Evolutionary conservation across 768 basidiomycete species (phyloP).

Genomic region (Termitomyces heimii): DNA sequence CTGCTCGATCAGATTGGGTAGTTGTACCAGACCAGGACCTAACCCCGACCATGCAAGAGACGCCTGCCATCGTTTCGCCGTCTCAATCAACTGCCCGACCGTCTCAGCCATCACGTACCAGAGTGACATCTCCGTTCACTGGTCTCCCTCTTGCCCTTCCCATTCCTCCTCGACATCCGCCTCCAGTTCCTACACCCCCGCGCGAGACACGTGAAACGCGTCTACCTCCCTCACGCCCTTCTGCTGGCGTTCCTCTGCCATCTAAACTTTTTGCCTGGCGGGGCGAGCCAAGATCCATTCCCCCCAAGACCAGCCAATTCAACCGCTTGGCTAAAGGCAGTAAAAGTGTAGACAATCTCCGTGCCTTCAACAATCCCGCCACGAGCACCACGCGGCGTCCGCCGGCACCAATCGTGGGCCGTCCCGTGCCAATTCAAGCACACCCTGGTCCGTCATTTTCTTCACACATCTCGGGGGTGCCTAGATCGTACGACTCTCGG

Average conservation of each 20-base stretch:
- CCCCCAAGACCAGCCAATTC: conserved; percentile 24
- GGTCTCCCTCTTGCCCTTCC: conserved; percentile 26
- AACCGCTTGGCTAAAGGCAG: conserved; percentile 28
- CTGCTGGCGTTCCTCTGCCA: conserved; percentile 40
- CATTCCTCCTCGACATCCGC: conserved; percentile 31
- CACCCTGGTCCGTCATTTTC: conserved; percentile 15
- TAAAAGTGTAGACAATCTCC: conserved; percentile 59
- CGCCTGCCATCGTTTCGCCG: conserved; percentile 7
- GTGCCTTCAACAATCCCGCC: conserved; percentile 27
- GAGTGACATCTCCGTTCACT: conserved; percentile 26
- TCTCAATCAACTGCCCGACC: conserved; percentile 22
- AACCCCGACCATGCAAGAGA: conserved; percentile 17
- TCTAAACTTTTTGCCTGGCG: conserved; percentile 47
- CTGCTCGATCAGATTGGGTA: conserved; percentile 21
- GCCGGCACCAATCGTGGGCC: conserved; percentile 29
- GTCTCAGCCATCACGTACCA: conserved; percentile 22
- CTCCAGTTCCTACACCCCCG: conserved; percentile 27
- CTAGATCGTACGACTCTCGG: conserved; percentile 40
- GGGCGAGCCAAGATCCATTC: conserved; percentile 33
- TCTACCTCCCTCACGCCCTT: conserved; percentile 22
- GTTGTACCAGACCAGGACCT: conserved; percentile 26
- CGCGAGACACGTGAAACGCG: conserved; percentile 31
- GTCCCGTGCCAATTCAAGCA: conserved; percentile 16
- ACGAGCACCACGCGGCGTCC: conserved; percentile 24
- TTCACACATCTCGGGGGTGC: conserved; percentile 24